Conservation (phyloP, 352 stramenopile species). For the Phytophthora sp. region DNA sequence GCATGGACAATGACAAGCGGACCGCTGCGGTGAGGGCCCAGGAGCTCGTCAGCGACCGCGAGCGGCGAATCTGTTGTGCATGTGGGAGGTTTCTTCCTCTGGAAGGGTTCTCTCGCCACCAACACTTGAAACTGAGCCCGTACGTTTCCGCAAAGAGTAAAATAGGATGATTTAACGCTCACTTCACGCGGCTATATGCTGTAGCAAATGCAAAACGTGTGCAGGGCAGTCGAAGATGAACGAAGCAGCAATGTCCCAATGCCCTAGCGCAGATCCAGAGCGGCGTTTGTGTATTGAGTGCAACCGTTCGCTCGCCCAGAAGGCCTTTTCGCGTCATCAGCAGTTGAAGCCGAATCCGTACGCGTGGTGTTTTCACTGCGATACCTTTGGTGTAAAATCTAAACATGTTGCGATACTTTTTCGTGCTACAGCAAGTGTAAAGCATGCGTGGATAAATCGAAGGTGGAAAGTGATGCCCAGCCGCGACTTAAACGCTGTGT, state of each 20-base stretch:
- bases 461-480: slow-evolving; percentile 20
- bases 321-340: slow-evolving; percentile 61
- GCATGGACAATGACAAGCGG: slow-evolving; percentile 12
- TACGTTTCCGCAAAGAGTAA: slow-evolving; percentile 34
- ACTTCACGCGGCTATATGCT: background rate
- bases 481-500: slow-evolving; percentile 65
- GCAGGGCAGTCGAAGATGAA: background rate
- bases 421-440: slow-evolving; percentile 59
- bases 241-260: background rate
- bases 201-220: slow-evolving; percentile 3
- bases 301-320: slow-evolving; percentile 7
- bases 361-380: background rate
- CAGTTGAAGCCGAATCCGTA: slow-evolving; percentile 51
- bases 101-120: slow-evolving; percentile 54
- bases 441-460: slow-evolving; percentile 48
- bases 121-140: slow-evolving; percentile 50
- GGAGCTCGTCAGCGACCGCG: slow-evolving; percentile 1
- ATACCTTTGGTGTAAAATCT: background rate
- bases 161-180: background rate
- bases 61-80: slow-evolving; percentile 25
- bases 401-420: background rate
- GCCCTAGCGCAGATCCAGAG: background rate
- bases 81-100: slow-evolving; percentile 32
- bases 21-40: slow-evolving; percentile 17
- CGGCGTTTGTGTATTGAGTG: slow-evolving; percentile 41